phyloP scores from a whole-genome alignment of 352 stramenopile species.

The Pythium phragmitis region DNA sequence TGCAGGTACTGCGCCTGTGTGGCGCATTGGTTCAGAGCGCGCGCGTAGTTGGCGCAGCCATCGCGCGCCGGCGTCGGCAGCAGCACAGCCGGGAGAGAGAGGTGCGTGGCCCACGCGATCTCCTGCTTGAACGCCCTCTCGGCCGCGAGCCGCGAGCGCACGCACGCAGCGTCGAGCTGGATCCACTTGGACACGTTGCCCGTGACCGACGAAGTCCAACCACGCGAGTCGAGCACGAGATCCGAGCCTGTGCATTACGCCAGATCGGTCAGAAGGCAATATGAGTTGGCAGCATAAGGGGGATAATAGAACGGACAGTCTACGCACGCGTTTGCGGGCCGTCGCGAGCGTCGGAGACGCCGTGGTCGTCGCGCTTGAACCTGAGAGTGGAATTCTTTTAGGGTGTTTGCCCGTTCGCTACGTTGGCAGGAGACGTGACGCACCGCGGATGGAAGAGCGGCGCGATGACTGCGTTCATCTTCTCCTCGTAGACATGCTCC shows the following conservation, averaged over 20 bases:
- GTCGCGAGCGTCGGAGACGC: slow-evolving; percentile 58
- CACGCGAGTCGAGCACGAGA: slow-evolving; percentile 79
- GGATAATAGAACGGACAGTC: not conserved
- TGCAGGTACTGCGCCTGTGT: slow-evolving; percentile 80
- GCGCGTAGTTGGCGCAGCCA: slow-evolving; percentile 80
- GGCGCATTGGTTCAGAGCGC: slow-evolving; percentile 76
- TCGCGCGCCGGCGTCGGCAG: slow-evolving; percentile 67
- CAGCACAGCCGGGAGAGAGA: slow-evolving; percentile 94
- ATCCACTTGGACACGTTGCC: slow-evolving; percentile 84
- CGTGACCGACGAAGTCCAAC: slow-evolving; percentile 82
- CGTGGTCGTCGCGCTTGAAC: slow-evolving; percentile 66
- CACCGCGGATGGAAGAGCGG: slow-evolving; percentile 85
- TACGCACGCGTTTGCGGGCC: slow-evolving; percentile 55
- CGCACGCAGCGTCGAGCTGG: slow-evolving; percentile 51
- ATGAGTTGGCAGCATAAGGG: not conserved
- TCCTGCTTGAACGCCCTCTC: slow-evolving; percentile 90
- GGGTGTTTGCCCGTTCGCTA: not conserved
- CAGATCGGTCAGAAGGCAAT: not conserved
- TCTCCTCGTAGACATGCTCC: slow-evolving; percentile 67
- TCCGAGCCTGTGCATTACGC: slow-evolving; percentile 50
- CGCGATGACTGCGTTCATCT: slow-evolving; percentile 73
- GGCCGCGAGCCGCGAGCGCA: slow-evolving; percentile 39
- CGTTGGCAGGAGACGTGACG: not conserved
- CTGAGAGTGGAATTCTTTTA: slow-evolving; percentile 22
- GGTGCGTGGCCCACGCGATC: slow-evolving; percentile 94